A percentile compares a stretch with the other conserved stretches of the same genome.
Conservation (phyloP, 345 rosid species). For the Populus tremula region DNA sequence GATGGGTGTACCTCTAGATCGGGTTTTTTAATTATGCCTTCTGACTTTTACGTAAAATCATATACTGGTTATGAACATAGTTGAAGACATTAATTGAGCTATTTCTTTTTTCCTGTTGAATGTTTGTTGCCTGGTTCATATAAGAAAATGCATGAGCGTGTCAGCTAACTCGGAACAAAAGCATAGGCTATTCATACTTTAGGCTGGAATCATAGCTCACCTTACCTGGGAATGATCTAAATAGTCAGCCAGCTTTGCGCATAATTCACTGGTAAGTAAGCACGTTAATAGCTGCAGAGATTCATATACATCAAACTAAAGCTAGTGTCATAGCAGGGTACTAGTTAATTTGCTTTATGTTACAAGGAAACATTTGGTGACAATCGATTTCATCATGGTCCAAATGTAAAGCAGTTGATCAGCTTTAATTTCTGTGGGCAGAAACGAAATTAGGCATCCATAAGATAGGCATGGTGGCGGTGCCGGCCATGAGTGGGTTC, state of each 20-base stretch:
- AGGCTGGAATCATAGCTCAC: background rate
- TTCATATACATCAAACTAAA: no score
- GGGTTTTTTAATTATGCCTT: no score
- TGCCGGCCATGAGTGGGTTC: background rate
- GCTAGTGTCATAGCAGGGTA: background rate
- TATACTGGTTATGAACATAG: background rate
- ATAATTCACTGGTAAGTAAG: background rate
- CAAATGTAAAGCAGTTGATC: background rate
- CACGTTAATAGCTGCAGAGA: no score
- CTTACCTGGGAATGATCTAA: background rate
- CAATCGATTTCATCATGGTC: background rate
- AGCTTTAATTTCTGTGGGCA: background rate
- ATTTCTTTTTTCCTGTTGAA: background rate
- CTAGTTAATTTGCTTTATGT: background rate
- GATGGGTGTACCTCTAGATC: no score
- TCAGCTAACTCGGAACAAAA: background rate
- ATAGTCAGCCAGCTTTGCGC: background rate
- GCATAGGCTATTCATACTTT: background rate
- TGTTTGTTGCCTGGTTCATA: background rate
- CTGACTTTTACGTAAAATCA: background rate
- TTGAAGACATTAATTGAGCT: background rate
- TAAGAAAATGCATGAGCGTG: background rate
- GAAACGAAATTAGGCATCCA: background rate
- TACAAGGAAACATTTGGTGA: background rate
- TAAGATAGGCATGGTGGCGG: background rate